phyloP scores from a whole-genome alignment of 2,329 filamentous ascomycete genomes.

The Hymenoscyphus albidus region DNA sequence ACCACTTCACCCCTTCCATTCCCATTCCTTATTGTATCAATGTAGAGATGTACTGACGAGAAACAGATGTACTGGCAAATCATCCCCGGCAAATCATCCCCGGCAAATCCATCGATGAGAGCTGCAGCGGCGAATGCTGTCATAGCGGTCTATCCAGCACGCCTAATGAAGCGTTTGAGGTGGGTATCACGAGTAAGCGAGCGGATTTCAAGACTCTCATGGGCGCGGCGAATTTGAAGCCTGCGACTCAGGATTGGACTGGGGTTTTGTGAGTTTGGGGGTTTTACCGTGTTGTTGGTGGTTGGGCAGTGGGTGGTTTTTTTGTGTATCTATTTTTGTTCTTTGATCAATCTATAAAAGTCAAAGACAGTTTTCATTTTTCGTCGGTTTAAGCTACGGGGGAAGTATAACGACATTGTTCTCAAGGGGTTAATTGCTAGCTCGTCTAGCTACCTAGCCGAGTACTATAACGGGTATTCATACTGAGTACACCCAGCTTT shows the following conservation, averaged over 20 bases:
- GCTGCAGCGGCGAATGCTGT: background rate
- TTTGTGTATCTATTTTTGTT: too few relatives aligned
- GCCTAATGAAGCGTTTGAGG: constrained; percentile 1
- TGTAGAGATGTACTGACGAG: background rate
- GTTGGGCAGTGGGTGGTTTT: too few relatives aligned
- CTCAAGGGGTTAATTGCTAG: too few relatives aligned
- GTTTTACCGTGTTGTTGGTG: too few relatives aligned
- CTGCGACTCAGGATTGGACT: constrained; percentile 1
- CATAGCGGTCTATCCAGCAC: background rate
- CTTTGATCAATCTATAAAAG: too few relatives aligned
- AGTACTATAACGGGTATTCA: too few relatives aligned
- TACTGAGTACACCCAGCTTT: too few relatives aligned
- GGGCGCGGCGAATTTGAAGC: background rate
- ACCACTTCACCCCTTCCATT: background rate
- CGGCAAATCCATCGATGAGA: constrained; percentile 9
- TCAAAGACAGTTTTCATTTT: too few relatives aligned
- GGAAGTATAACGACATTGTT: too few relatives aligned
- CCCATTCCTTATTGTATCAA: background rate
- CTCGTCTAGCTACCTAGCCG: too few relatives aligned
- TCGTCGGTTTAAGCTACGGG: too few relatives aligned
- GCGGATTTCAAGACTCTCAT: constrained; percentile 5
- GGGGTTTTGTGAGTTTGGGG: background rate
- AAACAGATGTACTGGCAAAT: constrained; percentile 14
- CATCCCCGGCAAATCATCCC: constrained; percentile 13
- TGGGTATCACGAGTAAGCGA: background rate